phyloP scores from a whole-genome alignment of 495 filamentous ascomycete species.

The Lasiosphaeria ovina region DNA sequence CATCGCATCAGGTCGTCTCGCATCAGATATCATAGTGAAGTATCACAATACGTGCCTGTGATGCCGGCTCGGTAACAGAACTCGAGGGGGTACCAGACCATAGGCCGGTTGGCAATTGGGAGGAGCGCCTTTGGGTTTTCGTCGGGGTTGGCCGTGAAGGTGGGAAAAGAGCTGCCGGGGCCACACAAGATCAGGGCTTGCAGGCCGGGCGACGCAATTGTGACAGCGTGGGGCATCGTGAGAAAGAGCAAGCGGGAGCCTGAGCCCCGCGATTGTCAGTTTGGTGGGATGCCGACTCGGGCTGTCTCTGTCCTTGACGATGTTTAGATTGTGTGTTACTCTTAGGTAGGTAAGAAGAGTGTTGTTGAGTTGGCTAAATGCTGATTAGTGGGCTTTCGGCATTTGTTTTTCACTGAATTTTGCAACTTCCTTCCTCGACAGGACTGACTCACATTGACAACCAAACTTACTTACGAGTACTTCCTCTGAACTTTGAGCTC shows the following conservation, averaged over 20 bases:
- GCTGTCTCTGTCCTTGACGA: too few relatives aligned
- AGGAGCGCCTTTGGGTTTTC: slow-evolving; percentile 88
- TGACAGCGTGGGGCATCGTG: slow-evolving; percentile 65
- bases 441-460: too few relatives aligned
- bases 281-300: too few relatives aligned
- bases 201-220: slow-evolving; percentile 74
- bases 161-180: slow-evolving; percentile 83
- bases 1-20: too few relatives aligned
- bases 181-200: slow-evolving; percentile 93
- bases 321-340: too few relatives aligned
- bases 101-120: slow-evolving; percentile 89
- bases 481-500: too few relatives aligned
- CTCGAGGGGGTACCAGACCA: slow-evolving; percentile 93
- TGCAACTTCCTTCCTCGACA: too few relatives aligned
- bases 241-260: neutral
- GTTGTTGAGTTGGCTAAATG: too few relatives aligned
- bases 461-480: too few relatives aligned
- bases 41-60: slow-evolving; percentile 54
- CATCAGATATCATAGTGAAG: neutral
- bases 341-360: too few relatives aligned
- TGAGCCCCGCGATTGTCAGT: neutral
- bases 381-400: too few relatives aligned
- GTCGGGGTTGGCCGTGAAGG: slow-evolving; percentile 86
- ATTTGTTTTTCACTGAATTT: too few relatives aligned
- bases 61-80: slow-evolving; percentile 86